Base-by-base conservation (phyloP, 495 filamentous ascomycete species). In the Amphirosellinia nigrospora region DNA sequence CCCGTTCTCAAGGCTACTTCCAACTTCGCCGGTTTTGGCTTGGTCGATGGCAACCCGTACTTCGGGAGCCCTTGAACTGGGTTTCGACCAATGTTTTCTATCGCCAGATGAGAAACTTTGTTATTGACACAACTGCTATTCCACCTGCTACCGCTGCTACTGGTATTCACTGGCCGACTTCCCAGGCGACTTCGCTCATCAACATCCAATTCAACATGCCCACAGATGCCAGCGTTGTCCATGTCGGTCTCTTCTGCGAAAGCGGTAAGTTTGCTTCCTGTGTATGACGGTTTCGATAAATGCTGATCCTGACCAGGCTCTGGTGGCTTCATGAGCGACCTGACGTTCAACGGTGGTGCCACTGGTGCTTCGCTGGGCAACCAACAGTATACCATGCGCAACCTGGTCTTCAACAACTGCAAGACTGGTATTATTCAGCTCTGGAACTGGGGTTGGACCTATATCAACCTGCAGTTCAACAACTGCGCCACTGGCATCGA, bases 351-450 rank as follows among this genome's bases (percentile, higher is more conserved):
- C 66, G 93, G 93, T 64, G 93, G 93, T n/a, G 79, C 83, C 0
- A 84, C 86, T 43, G 93, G 88, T 41, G 83, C 86, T 26, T 84
- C 84, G 46, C 74, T 93, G 67, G 92, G 92, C 19, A 94, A 92
- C 73, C 92, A 95, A 79, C 93, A 95, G 77, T 96, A 90, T 68
- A 94, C 92, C 0, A 92, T 91, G 84, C 85, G 90, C 36, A 93
- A 94, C 76, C 41, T 96, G 26, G 84, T 79, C 13, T 91, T 95
- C 77, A 84, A 85, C 72, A 81, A 85, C 74, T 87, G 87, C 70
- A 84, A 90, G 69, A 84, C 82, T 21, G 81, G 66, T 66, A 84
- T 92, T 66, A 86, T 73, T 58, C 82, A 85, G 61, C 74, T 83
- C 26, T 87, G 84, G 84, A 79, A 85, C 75, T 87, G 86, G 86